Evolutionary conservation across 2,329 filamentous ascomycete species (phyloP).

Genomic region (Aspergillus tanneri): DNA sequence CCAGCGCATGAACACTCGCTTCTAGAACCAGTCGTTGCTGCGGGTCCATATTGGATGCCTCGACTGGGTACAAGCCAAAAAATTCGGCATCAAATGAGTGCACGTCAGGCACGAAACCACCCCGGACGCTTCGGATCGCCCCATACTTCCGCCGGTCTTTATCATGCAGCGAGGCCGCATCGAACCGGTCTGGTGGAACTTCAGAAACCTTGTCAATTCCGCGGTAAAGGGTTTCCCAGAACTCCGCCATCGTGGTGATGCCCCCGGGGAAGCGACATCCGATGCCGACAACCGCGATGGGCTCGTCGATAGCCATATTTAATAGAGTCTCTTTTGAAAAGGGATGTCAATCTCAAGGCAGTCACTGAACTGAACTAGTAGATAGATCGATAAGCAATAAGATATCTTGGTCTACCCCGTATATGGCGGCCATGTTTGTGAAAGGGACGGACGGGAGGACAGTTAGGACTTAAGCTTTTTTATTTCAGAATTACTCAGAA

Average conservation of each 20-base stretch:
- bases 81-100: conserved; percentile 1
- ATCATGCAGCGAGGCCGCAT: background rate
- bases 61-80: background rate
- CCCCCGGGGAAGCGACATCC: conserved; percentile 1
- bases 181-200: background rate
- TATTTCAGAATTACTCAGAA: too few species aligned
- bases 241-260: background rate
- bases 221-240: background rate
- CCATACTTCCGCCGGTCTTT: background rate
- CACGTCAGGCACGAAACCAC: background rate
- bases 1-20: background rate
- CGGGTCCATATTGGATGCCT: background rate
- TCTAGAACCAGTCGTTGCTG: background rate
- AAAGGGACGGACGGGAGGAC: too few species aligned
- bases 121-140: background rate
- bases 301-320: too few species aligned
- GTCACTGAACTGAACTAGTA: too few species aligned
- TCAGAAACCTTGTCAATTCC: background rate
- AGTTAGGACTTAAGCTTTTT: too few species aligned
- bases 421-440: too few species aligned
- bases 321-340: too few species aligned
- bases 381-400: too few species aligned
- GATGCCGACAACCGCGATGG: conserved; percentile 3
- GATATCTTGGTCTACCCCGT: too few species aligned
- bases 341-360: too few species aligned